Percentiles rank a stretch among this genome's conserved stretches.
These are phyloP conservation scores for Phytophthora brassicae DNA, from an alignment of 352 stramenopile genomes.

Conservation along the genomic window DNA sequence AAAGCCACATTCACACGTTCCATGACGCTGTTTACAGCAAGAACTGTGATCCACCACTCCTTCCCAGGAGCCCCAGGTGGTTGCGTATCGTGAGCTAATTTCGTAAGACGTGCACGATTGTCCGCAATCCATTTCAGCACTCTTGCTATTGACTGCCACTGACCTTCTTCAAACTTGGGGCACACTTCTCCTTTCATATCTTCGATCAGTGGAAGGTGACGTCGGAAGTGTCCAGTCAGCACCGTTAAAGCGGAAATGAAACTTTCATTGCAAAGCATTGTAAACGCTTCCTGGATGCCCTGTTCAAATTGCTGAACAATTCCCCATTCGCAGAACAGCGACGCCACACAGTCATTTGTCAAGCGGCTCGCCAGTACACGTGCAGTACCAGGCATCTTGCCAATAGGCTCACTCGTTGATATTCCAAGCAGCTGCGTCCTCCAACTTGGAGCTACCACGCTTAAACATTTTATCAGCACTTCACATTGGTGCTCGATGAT, in stretches of 20 bases:
- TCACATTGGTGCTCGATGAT: constrained; percentile 20
- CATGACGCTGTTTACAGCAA: constrained; percentile 31
- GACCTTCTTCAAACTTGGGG: constrained; percentile 28
- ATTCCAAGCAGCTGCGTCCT: constrained; percentile 24
- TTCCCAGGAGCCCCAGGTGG: constrained; percentile 18
- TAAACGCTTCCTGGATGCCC: constrained; percentile 24
- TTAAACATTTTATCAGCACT: constrained; percentile 26
- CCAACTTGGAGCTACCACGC: constrained; percentile 24
- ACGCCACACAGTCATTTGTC: constrained; percentile 14
- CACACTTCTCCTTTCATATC: constrained; percentile 31
- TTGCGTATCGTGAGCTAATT: constrained; percentile 18
- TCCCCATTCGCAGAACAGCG: constrained; percentile 24
- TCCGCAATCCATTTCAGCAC: constrained; percentile 22
- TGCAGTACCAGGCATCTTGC: constrained; percentile 21
- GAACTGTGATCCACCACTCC: constrained; percentile 34
- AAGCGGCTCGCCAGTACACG: constrained; percentile 16
- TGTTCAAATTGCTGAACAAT: constrained; percentile 21
- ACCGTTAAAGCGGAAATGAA: constrained; percentile 23
- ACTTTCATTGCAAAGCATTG: constrained; percentile 21
- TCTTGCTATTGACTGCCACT: constrained; percentile 28
- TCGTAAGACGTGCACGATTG: constrained; percentile 19
- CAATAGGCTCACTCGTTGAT: constrained; percentile 10
- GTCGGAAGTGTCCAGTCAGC: constrained; percentile 25
- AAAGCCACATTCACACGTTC: constrained; percentile 25
- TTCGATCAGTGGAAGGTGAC: constrained; percentile 19